Percentiles rank a stretch among this genome's conserved stretches.
These are phyloP conservation scores for Cystobasidium onofrii DNA, from an alignment of 768 basidiomycete genomes.

Conservation along the genomic window DNA sequence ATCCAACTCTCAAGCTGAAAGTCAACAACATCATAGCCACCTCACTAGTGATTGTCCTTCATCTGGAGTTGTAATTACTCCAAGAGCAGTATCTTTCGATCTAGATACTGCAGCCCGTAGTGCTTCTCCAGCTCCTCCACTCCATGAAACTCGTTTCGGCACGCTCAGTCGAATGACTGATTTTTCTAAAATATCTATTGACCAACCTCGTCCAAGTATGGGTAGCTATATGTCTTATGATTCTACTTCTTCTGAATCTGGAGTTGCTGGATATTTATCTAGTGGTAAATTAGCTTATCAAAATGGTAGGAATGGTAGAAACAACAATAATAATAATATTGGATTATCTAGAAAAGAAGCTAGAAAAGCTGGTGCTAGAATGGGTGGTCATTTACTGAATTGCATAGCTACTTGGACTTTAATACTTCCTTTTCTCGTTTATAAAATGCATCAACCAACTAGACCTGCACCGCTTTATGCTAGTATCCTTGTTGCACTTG, in stretches of 20 bases:
- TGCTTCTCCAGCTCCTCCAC: constrained; percentile 2
- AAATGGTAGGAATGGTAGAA: not conserved
- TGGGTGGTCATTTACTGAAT: constrained; percentile 22
- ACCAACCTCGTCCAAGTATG: constrained; percentile 27
- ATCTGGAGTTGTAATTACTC: constrained; percentile 6
- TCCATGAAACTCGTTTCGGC: not conserved
- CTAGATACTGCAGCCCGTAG: not conserved
- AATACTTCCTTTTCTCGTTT: constrained; percentile 15
- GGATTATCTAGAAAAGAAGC: constrained; percentile 10
- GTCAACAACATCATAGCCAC: not conserved
- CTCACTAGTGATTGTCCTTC: not conserved
- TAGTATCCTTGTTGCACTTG: constrained; percentile 12
- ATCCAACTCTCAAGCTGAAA: constrained; percentile 22
- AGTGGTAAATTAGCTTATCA: not conserved
- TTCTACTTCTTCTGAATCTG: not conserved
- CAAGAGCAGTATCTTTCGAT: constrained; percentile 9
- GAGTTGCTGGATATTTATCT: constrained; percentile 6
- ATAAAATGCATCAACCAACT: constrained; percentile 20
- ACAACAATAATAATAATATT: not conserved
- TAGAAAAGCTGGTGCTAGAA: constrained; percentile 22
- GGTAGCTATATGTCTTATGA: constrained; percentile 24
- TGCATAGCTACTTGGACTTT: constrained; percentile 21
- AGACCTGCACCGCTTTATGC: not conserved
- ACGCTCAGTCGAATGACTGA: constrained; percentile 16
- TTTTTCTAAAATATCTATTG: constrained; percentile 1